These are phyloP conservation scores for Nothopassalora personata DNA, from an alignment of 2,329 filamentous ascomycete genomes.

Conservation along the genomic window DNA sequence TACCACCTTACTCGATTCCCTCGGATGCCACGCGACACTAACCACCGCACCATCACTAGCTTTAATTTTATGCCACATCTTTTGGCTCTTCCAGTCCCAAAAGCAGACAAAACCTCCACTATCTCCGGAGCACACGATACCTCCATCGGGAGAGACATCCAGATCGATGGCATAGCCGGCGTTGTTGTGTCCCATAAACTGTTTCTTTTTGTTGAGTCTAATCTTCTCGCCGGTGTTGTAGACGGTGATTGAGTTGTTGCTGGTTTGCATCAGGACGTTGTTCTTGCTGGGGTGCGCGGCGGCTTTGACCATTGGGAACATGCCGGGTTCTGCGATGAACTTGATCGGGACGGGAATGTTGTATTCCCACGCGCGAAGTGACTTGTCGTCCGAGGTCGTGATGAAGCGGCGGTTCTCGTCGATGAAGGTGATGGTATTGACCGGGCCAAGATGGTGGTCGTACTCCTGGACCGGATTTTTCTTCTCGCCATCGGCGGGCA, in stretches of 20 bases:
- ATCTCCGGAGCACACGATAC: constrained; percentile 84
- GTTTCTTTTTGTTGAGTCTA: constrained; percentile 95
- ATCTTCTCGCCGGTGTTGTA: constrained; percentile 95
- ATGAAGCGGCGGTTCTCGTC: constrained; percentile 94
- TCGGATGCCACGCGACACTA: constrained; percentile 93
- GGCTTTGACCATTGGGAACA: constrained; percentile 91
- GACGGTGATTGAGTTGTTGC: constrained; percentile 94
- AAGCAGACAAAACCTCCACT: constrained; percentile 86
- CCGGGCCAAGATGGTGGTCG: constrained; percentile 93
- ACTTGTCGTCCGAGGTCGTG: constrained; percentile 96
- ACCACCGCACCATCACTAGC: constrained; percentile 77
- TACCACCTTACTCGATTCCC: constrained; percentile 89
- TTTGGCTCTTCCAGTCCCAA: constrained; percentile 99
- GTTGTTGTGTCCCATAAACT: constrained; percentile 91
- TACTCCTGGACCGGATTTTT: constrained; percentile 84
- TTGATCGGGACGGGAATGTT: constrained; percentile 98
- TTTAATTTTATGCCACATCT: constrained; percentile 96
- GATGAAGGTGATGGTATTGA: constrained; percentile 96
- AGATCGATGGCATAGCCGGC: constrained; percentile 90
- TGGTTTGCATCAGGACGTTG: constrained; percentile 87
- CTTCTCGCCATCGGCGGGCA: constrained; percentile 45
- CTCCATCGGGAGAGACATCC: constrained; percentile 81
- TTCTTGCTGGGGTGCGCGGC: constrained; percentile 83
- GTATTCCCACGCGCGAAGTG: constrained; percentile 94
- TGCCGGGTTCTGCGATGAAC: constrained; percentile 94